phyloP scores from a whole-genome alignment of 768 basidiomycete species.

The Termitomyces sp. region DNA sequence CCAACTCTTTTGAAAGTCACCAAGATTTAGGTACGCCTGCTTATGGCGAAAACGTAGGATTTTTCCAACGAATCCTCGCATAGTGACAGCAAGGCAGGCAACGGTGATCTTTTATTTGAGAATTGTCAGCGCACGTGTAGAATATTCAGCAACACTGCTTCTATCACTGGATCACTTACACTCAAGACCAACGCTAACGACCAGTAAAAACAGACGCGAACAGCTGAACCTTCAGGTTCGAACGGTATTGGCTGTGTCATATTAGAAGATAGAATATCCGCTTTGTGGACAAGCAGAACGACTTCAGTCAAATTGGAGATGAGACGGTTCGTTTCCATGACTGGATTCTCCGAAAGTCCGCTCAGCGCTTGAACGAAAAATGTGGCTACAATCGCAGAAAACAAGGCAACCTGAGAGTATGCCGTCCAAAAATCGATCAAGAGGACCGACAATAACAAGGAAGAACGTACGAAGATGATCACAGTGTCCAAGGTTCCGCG shows the following conservation, averaged over 20 bases:
- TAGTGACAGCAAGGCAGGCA: background rate
- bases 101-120: background rate
- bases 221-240: slow-evolving; percentile 1
- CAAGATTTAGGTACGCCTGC: background rate
- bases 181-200: background rate
- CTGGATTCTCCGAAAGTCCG: slow-evolving; percentile 5
- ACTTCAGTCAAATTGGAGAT: slow-evolving; percentile 12
- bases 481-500: slow-evolving; percentile 11
- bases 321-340: slow-evolving; percentile 10
- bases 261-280: background rate
- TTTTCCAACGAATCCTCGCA: background rate
- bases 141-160: too few relatives aligned
- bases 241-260: slow-evolving; percentile 1
- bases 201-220: background rate
- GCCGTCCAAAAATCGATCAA: background rate
- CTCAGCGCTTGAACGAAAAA: slow-evolving; percentile 14
- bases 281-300: background rate
- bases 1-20: background rate
- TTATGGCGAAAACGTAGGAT: background rate
- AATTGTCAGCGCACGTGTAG: background rate
- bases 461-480: slow-evolving; percentile 8
- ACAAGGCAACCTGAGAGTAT: slow-evolving; percentile 13
- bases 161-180: too few relatives aligned
- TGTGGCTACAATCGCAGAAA: slow-evolving; percentile 14
- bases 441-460: background rate